Percentiles rank a stretch among this genome's conserved stretches.
Evolutionary conservation across 2,329 filamentous ascomycete species (phyloP).

Genomic region (Pleochaeta shiraiana): DNA sequence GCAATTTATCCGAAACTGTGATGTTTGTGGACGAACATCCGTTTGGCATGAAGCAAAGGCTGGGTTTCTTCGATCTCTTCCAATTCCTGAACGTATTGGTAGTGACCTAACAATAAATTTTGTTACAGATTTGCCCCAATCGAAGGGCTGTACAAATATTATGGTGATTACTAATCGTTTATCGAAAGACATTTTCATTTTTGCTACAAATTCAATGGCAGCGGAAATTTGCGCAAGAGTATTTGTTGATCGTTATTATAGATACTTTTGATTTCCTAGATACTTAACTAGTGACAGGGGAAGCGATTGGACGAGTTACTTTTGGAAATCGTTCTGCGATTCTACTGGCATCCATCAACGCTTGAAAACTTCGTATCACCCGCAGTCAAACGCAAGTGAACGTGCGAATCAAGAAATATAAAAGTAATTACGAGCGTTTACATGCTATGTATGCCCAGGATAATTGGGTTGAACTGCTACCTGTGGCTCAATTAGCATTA

Average conservation of each 20-base stretch:
- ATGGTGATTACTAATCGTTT: neutral
- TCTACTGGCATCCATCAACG: neutral
- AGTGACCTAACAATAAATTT: neutral
- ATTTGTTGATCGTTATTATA: neutral
- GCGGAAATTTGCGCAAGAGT: neutral
- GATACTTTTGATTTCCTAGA: neutral
- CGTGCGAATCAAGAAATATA: conserved; percentile 4
- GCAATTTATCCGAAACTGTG: neutral
- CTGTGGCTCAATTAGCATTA: conserved; percentile 4
- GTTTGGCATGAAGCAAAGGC: neutral
- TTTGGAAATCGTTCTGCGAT: neutral
- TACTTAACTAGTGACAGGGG: neutral
- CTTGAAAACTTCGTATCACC: neutral
- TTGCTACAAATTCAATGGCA: neutral
- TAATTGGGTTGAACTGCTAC: conserved; percentile 5
- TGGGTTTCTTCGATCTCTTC: neutral
- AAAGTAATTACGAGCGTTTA: conserved; percentile 4
- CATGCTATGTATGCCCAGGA: conserved; percentile 6
- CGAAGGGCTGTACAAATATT: neutral
- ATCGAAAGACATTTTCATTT: neutral
- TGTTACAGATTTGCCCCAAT: neutral
- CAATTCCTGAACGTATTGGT: neutral
- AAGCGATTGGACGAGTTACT: too few relatives aligned
- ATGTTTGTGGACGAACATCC: neutral
- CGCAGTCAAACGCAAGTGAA: neutral